Percentiles rank a stretch among this genome's conserved stretches.
phyloP scores from a whole-genome alignment of 2,329 filamentous ascomycete genomes.

The Colletotrichum sp. region DNA sequence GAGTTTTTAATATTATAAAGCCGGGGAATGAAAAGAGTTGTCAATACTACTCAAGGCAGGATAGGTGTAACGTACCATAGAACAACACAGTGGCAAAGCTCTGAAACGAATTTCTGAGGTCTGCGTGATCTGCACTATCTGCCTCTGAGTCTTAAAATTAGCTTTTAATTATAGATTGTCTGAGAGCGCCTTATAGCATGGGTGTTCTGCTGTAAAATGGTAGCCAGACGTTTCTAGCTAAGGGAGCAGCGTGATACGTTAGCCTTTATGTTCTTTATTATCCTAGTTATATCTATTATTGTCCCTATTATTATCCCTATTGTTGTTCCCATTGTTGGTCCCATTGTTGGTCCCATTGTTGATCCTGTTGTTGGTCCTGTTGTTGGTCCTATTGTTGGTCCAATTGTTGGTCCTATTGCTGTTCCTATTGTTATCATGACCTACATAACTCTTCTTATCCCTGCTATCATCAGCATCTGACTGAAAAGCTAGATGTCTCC shows the following conservation, averaged over 20 bases:
- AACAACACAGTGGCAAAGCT: not conserved
- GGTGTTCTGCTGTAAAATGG: not conserved
- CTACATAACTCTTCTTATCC: fast-evolving
- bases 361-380: too few relatives aligned
- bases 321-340: too few relatives aligned
- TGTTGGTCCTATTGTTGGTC: too few relatives aligned
- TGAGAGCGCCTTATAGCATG: not conserved
- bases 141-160: fast-evolving
- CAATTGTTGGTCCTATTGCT: too few relatives aligned
- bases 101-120: not conserved
- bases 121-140: not conserved
- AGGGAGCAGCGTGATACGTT: not conserved
- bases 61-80: not conserved
- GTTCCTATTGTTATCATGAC: not conserved
- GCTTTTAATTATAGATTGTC: not conserved
- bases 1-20: not conserved
- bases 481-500: not conserved
- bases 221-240: not conserved
- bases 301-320: not conserved
- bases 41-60: not conserved
- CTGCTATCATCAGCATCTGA: not conserved
- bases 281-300: fast-evolving
- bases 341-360: too few relatives aligned
- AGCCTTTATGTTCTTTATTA: not conserved
- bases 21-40: not conserved